These are phyloP conservation scores for Sutorius eximius DNA, from an alignment of 1,284 basidiomycete genomes.

Conservation along the genomic window DNA sequence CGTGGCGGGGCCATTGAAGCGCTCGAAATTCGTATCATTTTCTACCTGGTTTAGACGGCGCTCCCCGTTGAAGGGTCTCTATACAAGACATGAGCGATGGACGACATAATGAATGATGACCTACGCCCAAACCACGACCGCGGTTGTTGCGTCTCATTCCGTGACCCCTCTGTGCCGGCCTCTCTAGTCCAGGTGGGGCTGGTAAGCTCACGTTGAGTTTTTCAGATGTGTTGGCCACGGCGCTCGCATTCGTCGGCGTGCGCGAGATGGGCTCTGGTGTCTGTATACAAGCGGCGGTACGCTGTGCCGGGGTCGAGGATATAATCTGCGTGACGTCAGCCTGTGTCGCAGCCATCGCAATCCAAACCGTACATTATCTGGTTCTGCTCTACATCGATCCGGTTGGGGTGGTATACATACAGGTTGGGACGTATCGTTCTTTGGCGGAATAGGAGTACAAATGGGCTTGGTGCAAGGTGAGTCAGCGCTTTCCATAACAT, in stretches of 20 bases:
- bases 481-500: background rate
- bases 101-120: background rate
- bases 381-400: background rate
- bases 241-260: background rate
- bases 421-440: background rate
- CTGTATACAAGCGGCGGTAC: background rate
- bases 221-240: background rate
- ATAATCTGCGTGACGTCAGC: slow-evolving; percentile 9
- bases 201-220: slow-evolving; percentile 4
- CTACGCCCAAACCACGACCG: slow-evolving; percentile 2
- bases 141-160: background rate
- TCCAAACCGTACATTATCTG: slow-evolving; percentile 3
- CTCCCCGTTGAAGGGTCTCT: slow-evolving; percentile 7
- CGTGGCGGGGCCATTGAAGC: background rate
- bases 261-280: background rate
- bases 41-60: background rate
- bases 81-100: background rate
- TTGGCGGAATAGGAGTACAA: background rate
- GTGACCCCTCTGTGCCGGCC: background rate
- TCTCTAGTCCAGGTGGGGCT: slow-evolving; percentile 18
- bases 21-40: slow-evolving; percentile 1
- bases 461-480: slow-evolving; percentile 9
- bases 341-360: background rate
- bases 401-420: background rate
- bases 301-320: slow-evolving; percentile 4